Evolutionary conservation across 2,329 filamentous ascomycete genomes (phyloP), one percentile per base, ranked within the genome.

Genomic region (Aureobasidium pullulans): DNA sequence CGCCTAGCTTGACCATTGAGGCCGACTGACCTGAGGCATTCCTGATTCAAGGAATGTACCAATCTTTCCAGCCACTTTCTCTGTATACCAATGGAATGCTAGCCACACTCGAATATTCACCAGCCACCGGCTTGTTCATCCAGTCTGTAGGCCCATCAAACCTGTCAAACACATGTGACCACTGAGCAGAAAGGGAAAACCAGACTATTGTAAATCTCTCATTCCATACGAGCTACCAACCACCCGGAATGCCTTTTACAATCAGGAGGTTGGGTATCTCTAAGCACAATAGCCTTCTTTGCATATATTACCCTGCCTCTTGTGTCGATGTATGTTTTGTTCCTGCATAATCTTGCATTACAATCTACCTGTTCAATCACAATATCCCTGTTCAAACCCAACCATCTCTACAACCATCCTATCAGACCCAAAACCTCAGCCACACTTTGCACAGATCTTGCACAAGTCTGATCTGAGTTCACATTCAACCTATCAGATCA

Each of bases 221-320:
- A 61, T 61, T 61, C 56, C 60, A 53, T 57, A 42, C 46, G 23
- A 42, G 10, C 31, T 34, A 50, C 46, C 42, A 56, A 57, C 60
- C 56, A 42, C 60, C 54, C 16, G 46, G 29, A 56, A 57, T 43
- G 40, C 48, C 34, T 47, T 19, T 40, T 49, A 40, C 40, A 48
- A 34, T 53, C 16, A 36, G 40, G 16, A 46, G 52, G 52, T 40
- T 56, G 52, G 52, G 29, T 29, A 11, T 46, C 31, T 46, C 40
- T 46, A 36, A 9, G n/a, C 34, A 44, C 39, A 56, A 43, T 44
- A 56, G 40, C 40, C 31, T 15, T 28, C 11, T 19, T n/a, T 53
- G 57, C 47, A 47, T 60, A 60, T 60, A 60, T 48, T 60, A 60
- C 48, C 49, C 40, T 47, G 42, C 42, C 13, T 60, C 40, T 43